These are phyloP conservation scores for Cladosporium austrohemisphaericum DNA, from an alignment of 2,329 filamentous ascomycete genomes.

Conservation along the genomic window DNA sequence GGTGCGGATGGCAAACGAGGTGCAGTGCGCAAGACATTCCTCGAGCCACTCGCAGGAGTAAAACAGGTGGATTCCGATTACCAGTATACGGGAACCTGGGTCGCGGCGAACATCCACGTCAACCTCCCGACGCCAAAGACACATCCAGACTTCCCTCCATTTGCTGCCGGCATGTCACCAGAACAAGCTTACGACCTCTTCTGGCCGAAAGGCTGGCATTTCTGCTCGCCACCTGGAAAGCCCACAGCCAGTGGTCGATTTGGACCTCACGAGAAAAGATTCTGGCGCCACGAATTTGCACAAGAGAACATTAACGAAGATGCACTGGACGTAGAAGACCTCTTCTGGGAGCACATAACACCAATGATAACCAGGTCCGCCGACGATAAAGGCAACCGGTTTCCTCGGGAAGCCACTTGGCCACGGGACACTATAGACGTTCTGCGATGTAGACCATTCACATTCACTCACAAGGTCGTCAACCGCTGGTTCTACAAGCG, in stretches of 20 bases:
- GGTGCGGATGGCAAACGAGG: conserved; percentile 50
- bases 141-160: conserved; percentile 49
- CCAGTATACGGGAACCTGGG: conserved; percentile 43
- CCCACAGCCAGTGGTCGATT: conserved; percentile 46
- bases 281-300: conserved; percentile 30
- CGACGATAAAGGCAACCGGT: background rate
- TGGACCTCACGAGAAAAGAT: conserved; percentile 38
- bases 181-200: conserved; percentile 48
- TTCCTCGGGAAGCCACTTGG: conserved; percentile 12
- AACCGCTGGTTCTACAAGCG: conserved; percentile 45
- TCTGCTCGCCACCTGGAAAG: conserved; percentile 41
- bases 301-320: conserved; percentile 11
- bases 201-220: conserved; percentile 45
- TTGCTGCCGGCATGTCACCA: conserved; percentile 45
- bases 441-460: conserved; percentile 45
- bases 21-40: conserved; percentile 44
- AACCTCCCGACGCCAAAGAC: conserved; percentile 42
- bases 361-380: conserved; percentile 15
- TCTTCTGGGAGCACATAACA: conserved; percentile 18
- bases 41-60: conserved; percentile 41
- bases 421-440: conserved; percentile 44
- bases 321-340: conserved; percentile 12
- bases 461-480: conserved; percentile 43
- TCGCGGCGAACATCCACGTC: conserved; percentile 47
- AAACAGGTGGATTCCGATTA: conserved; percentile 32